These are phyloP conservation scores for Leptographium galeiforme DNA, from an alignment of 2,329 filamentous ascomycete species.

Conservation along the genomic window DNA sequence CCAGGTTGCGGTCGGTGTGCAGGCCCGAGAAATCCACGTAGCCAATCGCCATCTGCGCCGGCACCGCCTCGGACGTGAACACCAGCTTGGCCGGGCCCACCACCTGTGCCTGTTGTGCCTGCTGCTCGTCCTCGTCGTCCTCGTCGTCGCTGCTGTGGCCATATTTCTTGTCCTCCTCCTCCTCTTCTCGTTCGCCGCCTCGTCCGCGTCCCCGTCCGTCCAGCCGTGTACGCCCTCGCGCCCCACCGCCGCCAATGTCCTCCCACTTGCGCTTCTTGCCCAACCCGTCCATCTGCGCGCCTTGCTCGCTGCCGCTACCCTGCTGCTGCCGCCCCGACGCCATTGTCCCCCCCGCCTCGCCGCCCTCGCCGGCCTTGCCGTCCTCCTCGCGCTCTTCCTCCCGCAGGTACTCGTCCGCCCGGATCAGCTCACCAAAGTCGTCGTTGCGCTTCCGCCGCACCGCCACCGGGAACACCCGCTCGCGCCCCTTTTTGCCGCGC, in stretches of 20 bases:
- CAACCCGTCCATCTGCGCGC: conserved; percentile 24
- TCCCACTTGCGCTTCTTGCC: conserved; percentile 95
- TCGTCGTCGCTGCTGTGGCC: conserved; percentile 13
- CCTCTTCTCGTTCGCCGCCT: not conserved
- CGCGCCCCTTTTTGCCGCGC: conserved; percentile 77
- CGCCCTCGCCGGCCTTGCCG: conserved; percentile 39
- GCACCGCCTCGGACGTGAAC: conserved; percentile 48
- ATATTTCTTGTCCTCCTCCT: conserved; percentile 30
- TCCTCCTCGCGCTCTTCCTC: conserved; percentile 78
- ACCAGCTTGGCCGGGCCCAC: conserved; percentile 64
- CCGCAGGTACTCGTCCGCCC: conserved; percentile 83
- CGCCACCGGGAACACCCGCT: conserved; percentile 82
- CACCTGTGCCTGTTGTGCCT: conserved; percentile 41
- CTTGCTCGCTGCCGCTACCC: not conserved
- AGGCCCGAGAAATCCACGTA: conserved; percentile 87
- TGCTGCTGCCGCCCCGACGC: not conserved
- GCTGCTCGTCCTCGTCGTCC: conserved; percentile 34
- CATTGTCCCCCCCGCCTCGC: conserved; percentile 30
- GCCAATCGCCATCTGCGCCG: conserved; percentile 61
- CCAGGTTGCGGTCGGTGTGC: conserved; percentile 84
- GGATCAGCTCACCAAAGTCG: conserved; percentile 88
- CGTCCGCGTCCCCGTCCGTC: not conserved
- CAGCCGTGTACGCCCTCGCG: not conserved
- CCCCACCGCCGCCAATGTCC: conserved; percentile 34
- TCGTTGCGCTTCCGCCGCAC: conserved; percentile 68